Evolutionary conservation across 352 stramenopile species (phyloP), one percentile per base, ranked within the genome.

Genomic region (Globisporangium camurandrum): DNA sequence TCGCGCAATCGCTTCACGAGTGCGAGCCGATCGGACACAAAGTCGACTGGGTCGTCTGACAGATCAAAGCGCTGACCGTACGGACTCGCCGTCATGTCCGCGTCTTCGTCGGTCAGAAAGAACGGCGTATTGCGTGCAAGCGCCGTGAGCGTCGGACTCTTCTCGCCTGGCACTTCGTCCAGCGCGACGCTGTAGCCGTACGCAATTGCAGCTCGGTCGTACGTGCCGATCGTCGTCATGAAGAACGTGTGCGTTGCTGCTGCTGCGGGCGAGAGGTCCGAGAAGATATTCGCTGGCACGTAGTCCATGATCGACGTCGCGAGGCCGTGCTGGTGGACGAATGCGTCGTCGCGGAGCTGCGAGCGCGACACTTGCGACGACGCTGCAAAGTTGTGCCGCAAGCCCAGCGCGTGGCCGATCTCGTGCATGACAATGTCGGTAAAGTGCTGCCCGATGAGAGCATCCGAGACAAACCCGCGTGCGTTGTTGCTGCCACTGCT

Each of bases 251-350:
- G 75, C 0, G 49, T 72, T 28, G 55, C 64, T 0, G 52, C 59
- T 33, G 75, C 60, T 7, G 47, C 53, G 8, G 39, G 37, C 0
- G 64, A 79, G 34, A 86, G 48, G 52, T 92, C 67, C n/a, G 79
- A 90, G 22, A 79, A 88, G 27, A 93, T 78, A 56, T 93, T 93
- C 22, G 77, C 64, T 0, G 81, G 67, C 4, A 94, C 52, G 61
- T 96, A 96, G 64, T 95, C 86, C 86, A 96, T 93, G 40, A 95
- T 73, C 6, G 78, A 86, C 9, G 68, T 60, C 19, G 76, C 79
- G 11, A 87, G 38, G 6, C 81, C 77, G 44, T 86, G 50, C 20
- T 67, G 52, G 14, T 47, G 55, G 2, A 79, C 75, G 44, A 81
- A 89, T 17, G 41, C 45, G 28, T 69, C 45, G 49, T 90, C 60